Conservation (phyloP, 768 basidiomycete genomes). For the Tylopilus balloui region DNA sequence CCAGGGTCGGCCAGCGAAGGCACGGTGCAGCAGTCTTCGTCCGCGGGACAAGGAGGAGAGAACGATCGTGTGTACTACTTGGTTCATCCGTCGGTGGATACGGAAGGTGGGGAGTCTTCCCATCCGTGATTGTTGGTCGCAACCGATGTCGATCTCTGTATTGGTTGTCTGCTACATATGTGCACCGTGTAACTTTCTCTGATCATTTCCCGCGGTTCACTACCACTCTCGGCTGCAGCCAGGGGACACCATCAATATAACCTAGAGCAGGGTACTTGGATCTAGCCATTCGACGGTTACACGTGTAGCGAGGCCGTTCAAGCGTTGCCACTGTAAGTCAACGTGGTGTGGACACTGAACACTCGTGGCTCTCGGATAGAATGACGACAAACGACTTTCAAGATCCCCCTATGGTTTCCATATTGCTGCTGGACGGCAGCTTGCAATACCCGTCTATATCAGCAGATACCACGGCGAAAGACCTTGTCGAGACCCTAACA, state of each 20-base stretch:
- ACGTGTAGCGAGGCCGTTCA: neutral
- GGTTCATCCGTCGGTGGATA: constrained; percentile 86
- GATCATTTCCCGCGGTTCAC: constrained; percentile 1
- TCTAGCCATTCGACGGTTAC: too few species aligned
- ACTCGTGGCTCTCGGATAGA: neutral
- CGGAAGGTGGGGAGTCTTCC: constrained; percentile 46
- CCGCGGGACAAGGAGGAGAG: constrained; percentile 47
- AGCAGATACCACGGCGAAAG: constrained; percentile 50
- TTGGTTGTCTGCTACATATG: constrained; percentile 1
- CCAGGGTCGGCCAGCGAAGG: constrained; percentile 59
- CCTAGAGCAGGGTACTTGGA: neutral
- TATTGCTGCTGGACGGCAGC: constrained; percentile 52
- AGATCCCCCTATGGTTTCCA: constrained; percentile 50
- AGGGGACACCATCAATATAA: too few species aligned
- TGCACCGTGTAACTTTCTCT: neutral
- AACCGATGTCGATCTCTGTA: constrained; percentile 8
- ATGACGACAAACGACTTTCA: constrained; percentile 29
- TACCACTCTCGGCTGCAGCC: neutral
- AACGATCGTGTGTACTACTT: constrained; percentile 77
- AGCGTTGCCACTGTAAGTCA: neutral
- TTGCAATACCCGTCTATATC: constrained; percentile 59
- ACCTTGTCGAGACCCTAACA: constrained; percentile 53
- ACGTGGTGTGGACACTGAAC: neutral
- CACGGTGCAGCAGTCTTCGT: constrained; percentile 43
- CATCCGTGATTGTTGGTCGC: constrained; percentile 15